Base-by-base conservation (phyloP, 2,329 filamentous ascomycete species). In the Epichloe uncinata region DNA sequence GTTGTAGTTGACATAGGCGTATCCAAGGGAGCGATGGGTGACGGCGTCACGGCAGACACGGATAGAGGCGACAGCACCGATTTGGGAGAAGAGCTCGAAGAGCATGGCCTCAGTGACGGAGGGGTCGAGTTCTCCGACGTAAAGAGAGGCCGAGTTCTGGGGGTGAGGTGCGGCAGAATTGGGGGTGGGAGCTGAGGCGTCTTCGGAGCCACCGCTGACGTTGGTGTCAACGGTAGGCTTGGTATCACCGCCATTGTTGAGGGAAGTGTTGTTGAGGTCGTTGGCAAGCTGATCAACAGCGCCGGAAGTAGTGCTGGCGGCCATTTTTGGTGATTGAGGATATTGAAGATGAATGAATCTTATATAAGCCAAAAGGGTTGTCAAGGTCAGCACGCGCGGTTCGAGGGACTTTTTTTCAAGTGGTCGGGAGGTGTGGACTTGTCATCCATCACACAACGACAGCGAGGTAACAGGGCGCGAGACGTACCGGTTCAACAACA, bases 1-100 rank as follows among this genome's bases (percentile, higher is more conserved):
- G 79, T 97, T 98, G 82, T 97, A 98, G 82, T 98, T 98, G 73
- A 98, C 93, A 71, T 98, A 98, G 71, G 93, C 93, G 71, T 98
- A 98, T 60, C 93, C 93, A 59, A 98, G 88, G 58, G 93, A 98
- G 72, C 93, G 91, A 69, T 93, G 90, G 66, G 93, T 97, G 67
- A 98, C 90, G 56, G 93, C 91, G 67, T 98, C 93, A 74, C 93
- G 93, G 82, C 93, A 98, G 69, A 98, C 93, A 80, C 93, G 93
- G 71, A 98, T 98, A 54, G 93, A 98, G 59, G 93, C 93, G 63
- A 98, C 93, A 65, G 95, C 91, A 61, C 93, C 93, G 66, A 98
- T 98, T 73, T 94, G 93, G 54, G 93, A 97, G 81, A 98, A 98
- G 57, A 98, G 87, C 82, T 98, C 93, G 73, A 97, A 98, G 65